Percentiles rank a stretch among this genome's conserved stretches.
Conservation (phyloP, 768 basidiomycete species). For the Baorangia bicolor region DNA sequence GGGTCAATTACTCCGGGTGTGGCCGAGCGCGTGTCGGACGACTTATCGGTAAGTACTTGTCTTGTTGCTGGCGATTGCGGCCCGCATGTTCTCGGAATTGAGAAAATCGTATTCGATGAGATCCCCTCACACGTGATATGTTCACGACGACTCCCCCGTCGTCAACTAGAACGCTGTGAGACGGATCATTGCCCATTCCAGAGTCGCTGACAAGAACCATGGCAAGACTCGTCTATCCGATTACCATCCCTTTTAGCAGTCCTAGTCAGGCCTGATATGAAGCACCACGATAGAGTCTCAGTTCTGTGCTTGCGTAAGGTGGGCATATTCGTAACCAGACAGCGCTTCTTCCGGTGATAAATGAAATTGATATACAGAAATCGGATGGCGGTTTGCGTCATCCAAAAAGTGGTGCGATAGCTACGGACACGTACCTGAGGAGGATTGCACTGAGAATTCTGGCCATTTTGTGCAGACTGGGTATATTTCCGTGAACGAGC, state of each 20-base stretch:
- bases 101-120: conserved; percentile 8
- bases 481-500: conserved; percentile 13
- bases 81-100: neutral
- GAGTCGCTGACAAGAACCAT: neutral
- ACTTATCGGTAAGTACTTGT: neutral
- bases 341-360: conserved; percentile 23
- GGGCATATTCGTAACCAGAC: conserved; percentile 20
- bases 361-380: conserved; percentile 25
- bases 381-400: conserved; percentile 12
- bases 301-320: conserved; percentile 19
- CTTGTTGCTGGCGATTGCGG: conserved; percentile 3
- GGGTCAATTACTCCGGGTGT: conserved; percentile 2
- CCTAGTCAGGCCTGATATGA: neutral
- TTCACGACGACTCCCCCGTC: neutral
- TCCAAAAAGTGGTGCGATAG: conserved; percentile 15
- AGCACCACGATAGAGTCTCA: neutral
- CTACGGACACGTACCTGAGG: conserved; percentile 21
- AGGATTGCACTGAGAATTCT: conserved; percentile 26
- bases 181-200: neutral
- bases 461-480: conserved; percentile 1
- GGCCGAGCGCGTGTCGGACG: conserved; percentile 4
- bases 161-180: conserved; percentile 9
- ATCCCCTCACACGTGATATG: conserved; percentile 2
- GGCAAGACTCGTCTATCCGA: conserved; percentile 7
- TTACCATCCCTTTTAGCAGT: conserved; percentile 7